These are phyloP conservation scores for Lasiodiplodia sp. DNA, from an alignment of 2,329 filamentous ascomycete species.

Conservation along the genomic window DNA sequence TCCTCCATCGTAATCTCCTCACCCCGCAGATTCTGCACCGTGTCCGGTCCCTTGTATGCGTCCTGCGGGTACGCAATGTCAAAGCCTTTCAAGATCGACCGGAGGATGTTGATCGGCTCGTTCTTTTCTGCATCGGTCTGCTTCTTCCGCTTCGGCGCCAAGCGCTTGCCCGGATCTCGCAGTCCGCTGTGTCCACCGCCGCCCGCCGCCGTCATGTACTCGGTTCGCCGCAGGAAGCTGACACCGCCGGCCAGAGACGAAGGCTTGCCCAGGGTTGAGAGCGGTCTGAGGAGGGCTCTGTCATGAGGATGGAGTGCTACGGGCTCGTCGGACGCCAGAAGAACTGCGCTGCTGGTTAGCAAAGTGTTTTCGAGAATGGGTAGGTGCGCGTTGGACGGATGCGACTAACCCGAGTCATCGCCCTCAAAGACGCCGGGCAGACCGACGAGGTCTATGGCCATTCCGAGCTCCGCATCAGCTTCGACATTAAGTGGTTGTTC, in stretches of 20 bases:
- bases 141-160: conserved; percentile 45
- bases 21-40: conserved; percentile 59
- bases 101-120: conserved; percentile 67
- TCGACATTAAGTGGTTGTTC: conserved; percentile 97
- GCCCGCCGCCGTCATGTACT: conserved; percentile 78
- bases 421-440: conserved; percentile 95
- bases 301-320: conserved; percentile 83
- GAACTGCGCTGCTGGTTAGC: conserved; percentile 63
- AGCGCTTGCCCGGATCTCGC: conserved; percentile 52
- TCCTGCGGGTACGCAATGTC: conserved; percentile 69
- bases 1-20: conserved; percentile 63
- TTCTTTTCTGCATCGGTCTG: conserved; percentile 55
- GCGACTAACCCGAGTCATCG: conserved; percentile 81
- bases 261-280: conserved; percentile 84
- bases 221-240: conserved; percentile 93
- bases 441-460: conserved; percentile 94
- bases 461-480: conserved; percentile 95
- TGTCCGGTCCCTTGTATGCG: conserved; percentile 73
- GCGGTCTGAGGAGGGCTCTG: conserved; percentile 80
- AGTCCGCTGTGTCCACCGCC: conserved; percentile 46
- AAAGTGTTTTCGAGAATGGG: conserved; percentile 28
- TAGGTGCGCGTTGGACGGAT: conserved; percentile 22
- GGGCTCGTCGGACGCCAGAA: conserved; percentile 76
- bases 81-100: conserved; percentile 69
- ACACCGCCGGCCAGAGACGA: conserved; percentile 78